Base-by-base conservation (phyloP, 805 yeast genomes). In the Wickerhamiella kurtzmanii region DNA sequence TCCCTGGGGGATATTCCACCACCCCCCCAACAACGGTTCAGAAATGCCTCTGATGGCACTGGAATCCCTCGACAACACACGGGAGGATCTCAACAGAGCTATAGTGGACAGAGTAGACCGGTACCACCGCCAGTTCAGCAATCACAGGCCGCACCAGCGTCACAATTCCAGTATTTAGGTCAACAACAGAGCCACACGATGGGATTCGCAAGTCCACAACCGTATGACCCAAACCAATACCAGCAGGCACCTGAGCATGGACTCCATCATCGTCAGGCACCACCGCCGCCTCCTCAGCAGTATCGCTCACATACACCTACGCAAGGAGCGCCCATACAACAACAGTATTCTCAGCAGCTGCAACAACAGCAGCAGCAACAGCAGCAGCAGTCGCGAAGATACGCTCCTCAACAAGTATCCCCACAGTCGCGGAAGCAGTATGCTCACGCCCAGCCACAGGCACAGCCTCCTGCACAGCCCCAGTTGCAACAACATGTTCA, bases 21-120 rank as follows among this genome's bases (percentile, higher is more conserved):
- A n/a, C 56, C 53, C 4, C 51, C 51, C 17, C 56, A 48, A 44
- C 55, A 46, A 43, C 51, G 56, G 15, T 50, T 44, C 47, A 44
- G 47, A 16, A 50, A 43, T 42, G 32, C 3, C 45, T 40, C 44
- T 25, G 32, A 25, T 11, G 32, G 32, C 45, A 9, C 21, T 35
- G 41, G 38, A 32, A 16, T 21, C 28, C 25, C 32, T 5, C 16
- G 18, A 18, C 15, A 3, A 13, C 15, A 19, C 38, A 20, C 28
- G 22, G 45, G 22, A n/a, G 39, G 21, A 20, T 20, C 32, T 17
- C 45, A 15, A 22, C n/a, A 18, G 43, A n/a, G 13, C 13, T 17
- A 16, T 11, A 11, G 15, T 39, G 35, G 39, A 16, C 11, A 22
- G 8, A 8, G 5, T 18, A 25, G 21, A n/a, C 35, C 41, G 38